Evolutionary conservation across 805 yeast species (phyloP), one percentile per base, ranked within the genome.

Genomic region (Metschnikowia drakensbergensis): DNA sequence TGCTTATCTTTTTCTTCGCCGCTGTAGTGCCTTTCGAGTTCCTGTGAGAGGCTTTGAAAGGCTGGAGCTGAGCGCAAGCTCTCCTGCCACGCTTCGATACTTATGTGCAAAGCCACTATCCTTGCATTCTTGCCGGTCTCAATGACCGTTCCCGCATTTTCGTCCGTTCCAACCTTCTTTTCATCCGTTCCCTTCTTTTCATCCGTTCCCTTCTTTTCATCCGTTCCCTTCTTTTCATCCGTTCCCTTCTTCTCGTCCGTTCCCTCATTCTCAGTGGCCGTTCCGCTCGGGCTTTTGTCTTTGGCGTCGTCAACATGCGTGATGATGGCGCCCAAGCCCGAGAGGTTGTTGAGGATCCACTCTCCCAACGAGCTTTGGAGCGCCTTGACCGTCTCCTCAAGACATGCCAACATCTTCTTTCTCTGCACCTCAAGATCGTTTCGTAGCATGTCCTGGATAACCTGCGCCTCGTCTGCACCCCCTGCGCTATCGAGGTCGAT

Each of bases 391-490:
- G 48, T 52, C n/a, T 40, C 49, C 27, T 54, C 53, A 32, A 57
- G 48, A 3, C 32, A 47, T 5, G 45, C 40, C 26, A 47, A 30
- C 26, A 48, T 50, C 25, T 46, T 31, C 29, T 59, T 52, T 36
- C 56, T 54, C 28, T 54, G 58, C 1, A 44, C 32, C 9, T 55
- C 56, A 26, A 52, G 49, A 8, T 67, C 72, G 38, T 51, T 50
- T 38, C 58, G 59, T 39, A 72, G 51, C 5, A 58, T 58, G 6
- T 62, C 64, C 42, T 62, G 67, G 9, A 72, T 63, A 22, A 60
- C 48, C 3, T 50, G 58, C 3, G 67, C 44, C 37, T 69, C 74
- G 8, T 49, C 54, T 5, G 50, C n/a, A n/a, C 52, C 55, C 7
- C 46, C 49, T 26, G 47, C 36, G 6, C 48, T 45, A 6, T 45